Evolutionary conservation across 495 filamentous ascomycete genomes (phyloP).

Genomic region (Tetracladium setigerum): DNA sequence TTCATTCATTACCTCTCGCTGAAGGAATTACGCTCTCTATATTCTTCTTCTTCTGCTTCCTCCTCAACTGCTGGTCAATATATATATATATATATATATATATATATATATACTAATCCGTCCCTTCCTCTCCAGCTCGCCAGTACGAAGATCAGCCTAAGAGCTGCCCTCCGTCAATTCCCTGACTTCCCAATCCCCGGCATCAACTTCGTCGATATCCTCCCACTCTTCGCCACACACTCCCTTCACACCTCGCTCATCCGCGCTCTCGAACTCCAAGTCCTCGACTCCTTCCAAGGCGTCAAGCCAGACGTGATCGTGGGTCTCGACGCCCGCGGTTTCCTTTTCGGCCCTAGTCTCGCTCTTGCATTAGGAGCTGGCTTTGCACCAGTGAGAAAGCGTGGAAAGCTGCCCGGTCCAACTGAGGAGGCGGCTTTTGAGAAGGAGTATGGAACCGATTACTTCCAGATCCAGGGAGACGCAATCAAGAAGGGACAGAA

Average conservation of each 20-base stretch:
- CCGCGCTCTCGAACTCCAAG: slow-evolving; percentile 80
- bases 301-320: slow-evolving; percentile 81
- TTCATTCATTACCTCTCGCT: no score
- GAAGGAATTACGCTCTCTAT: no score
- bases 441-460: slow-evolving; percentile 97
- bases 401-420: slow-evolving; percentile 90
- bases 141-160: slow-evolving; percentile 77
- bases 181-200: slow-evolving; percentile 92
- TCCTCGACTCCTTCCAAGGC: slow-evolving; percentile 43
- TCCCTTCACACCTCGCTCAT: slow-evolving; percentile 67
- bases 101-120: no score
- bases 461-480: slow-evolving; percentile 90
- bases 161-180: slow-evolving; percentile 47
- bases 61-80: no score
- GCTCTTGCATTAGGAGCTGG: slow-evolving; percentile 77
- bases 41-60: no score
- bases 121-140: slow-evolving; percentile 41
- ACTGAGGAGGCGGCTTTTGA: slow-evolving; percentile 73
- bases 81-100: no score
- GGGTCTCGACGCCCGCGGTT: slow-evolving; percentile 89
- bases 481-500: slow-evolving; percentile 79
- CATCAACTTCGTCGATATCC: slow-evolving; percentile 97
- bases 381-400: slow-evolving; percentile 93
- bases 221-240: slow-evolving; percentile 87
- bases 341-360: slow-evolving; percentile 88